These are phyloP conservation scores for Solanum ossicruentum DNA, from an alignment of 257 asterid genomes.

Conservation along the genomic window DNA sequence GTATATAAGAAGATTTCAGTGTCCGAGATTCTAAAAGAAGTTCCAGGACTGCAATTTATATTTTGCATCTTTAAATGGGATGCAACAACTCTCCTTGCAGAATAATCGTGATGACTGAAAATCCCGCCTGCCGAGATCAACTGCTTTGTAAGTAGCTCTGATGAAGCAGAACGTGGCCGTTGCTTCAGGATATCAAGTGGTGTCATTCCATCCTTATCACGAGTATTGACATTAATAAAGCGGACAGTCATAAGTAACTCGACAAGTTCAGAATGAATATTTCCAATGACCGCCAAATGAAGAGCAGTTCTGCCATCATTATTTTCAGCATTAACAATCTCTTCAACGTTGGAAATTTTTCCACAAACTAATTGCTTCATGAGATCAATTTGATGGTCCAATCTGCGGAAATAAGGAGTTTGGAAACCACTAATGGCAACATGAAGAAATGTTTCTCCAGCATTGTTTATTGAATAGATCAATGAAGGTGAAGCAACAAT, in stretches of 20 bases:
- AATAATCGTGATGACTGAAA: conserved; percentile 44
- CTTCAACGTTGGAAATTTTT: conserved; percentile 25
- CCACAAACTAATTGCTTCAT: conserved; percentile 46
- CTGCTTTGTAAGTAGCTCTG: conserved; percentile 48
- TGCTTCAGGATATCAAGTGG: conserved; percentile 69
- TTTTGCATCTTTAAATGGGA: conserved; percentile 61
- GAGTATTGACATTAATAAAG: conserved; percentile 45
- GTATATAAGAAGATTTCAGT: conserved; percentile 53
- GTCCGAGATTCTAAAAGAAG: conserved; percentile 72
- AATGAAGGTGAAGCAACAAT: conserved; percentile 46
- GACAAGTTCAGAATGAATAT: conserved; percentile 63
- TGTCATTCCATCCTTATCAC: conserved; percentile 51
- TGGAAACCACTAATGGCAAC: conserved; percentile 66
- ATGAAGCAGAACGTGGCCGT: conserved; percentile 51
- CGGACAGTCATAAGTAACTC: conserved; percentile 56
- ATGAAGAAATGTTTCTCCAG: conserved; percentile 75
- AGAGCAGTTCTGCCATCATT: conserved; percentile 68
- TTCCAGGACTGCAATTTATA: conserved; percentile 67
- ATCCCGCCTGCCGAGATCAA: conserved; percentile 77
- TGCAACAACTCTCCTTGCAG: conserved; percentile 52
- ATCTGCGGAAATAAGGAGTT: conserved; percentile 67
- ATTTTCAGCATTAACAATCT: conserved; percentile 37
- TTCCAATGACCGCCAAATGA: conserved; percentile 63
- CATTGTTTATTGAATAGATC: conserved; percentile 31
- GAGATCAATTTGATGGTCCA: conserved; percentile 69